Evolutionary conservation across 2,329 filamentous ascomycete genomes (phyloP).

Genomic region (Pseudogymnoascus sp.): DNA sequence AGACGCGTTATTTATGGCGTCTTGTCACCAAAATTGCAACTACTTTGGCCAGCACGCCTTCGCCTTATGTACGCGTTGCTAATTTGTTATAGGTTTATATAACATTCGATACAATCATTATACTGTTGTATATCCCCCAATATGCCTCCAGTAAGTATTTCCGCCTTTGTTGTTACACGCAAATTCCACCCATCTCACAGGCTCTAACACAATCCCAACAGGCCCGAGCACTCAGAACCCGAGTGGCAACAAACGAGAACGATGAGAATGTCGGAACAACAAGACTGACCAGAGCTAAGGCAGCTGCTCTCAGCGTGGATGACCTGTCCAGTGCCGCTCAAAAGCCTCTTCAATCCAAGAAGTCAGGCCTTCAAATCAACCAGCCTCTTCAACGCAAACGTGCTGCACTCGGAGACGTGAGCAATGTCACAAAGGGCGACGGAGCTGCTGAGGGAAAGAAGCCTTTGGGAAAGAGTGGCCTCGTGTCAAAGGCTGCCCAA

Average conservation of each 20-base stretch:
- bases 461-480: slow-evolving; percentile 53
- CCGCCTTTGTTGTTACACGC: slow-evolving; percentile 13
- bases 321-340: slow-evolving; percentile 48
- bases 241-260: slow-evolving; percentile 82
- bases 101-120: slow-evolving; percentile 28
- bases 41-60: slow-evolving; percentile 9
- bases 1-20: slow-evolving; percentile 3
- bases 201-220: slow-evolving; percentile 9
- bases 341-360: slow-evolving; percentile 66
- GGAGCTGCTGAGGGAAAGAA: slow-evolving; percentile 65
- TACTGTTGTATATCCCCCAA: slow-evolving; percentile 13
- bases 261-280: slow-evolving; percentile 77
- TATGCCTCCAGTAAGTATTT: slow-evolving; percentile 51
- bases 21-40: not conserved
- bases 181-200: not conserved
- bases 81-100: slow-evolving; percentile 20
- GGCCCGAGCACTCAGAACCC: slow-evolving; percentile 63
- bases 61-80: slow-evolving; percentile 19
- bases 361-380: slow-evolving; percentile 42
- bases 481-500: slow-evolving; percentile 74
- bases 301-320: slow-evolving; percentile 62
- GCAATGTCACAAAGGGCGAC: slow-evolving; percentile 82
- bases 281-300: slow-evolving; percentile 88
- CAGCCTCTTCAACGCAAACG: slow-evolving; percentile 60
- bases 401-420: slow-evolving; percentile 84